Evolutionary conservation across 345 rosid genomes (phyloP), one percentile per base, ranked within the genome.

Genomic region (Dimocarpus longan): DNA sequence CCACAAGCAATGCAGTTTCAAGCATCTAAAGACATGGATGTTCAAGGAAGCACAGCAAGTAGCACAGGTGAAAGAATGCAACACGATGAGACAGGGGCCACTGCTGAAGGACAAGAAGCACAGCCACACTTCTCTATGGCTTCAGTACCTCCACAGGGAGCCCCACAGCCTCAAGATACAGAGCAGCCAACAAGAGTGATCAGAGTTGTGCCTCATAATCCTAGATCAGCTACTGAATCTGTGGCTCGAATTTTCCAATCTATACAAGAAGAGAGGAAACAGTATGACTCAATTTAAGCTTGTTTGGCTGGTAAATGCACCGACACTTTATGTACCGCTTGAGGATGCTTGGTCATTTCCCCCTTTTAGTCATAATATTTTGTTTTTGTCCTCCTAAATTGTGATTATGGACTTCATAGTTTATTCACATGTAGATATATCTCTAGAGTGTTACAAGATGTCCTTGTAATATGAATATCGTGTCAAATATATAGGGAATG

Each of bases 181-280:
- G 87, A 82, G 13, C 88, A 77, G 81, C 80, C 85, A 63, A 74
- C 85, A 3, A 85, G 85, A 79, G 97, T 93, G 83, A 93, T 95
- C 74, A 90, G 82, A 76, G 98, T 93, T 43, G 97, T 93, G 76
- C 99, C 98, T 37, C 97, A 89, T 86, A 92, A 92, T 37, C 83
- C 88, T 1, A 89, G 90, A 80, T 85, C 92, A 3, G 96, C 99
- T 8, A 91, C 93, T 9, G 99, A 87, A 78, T 92, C 97, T 1
- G 99, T 85, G 3, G 97, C 94, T 22, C 87, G 99, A 42, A 95
- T 95, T 80, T 95, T 95, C 86, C 90, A 71, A 80, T 95, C 95
- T 0, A 93, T 95, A 86, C 99, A 95, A 84, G 88, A 89, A 82
- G 97, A 90, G 84, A 90, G 98, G 84, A 87, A 88, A 83, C 90